Base-by-base conservation (phyloP, 352 stramenopile genomes). In the Globisporangium viniferum region DNA sequence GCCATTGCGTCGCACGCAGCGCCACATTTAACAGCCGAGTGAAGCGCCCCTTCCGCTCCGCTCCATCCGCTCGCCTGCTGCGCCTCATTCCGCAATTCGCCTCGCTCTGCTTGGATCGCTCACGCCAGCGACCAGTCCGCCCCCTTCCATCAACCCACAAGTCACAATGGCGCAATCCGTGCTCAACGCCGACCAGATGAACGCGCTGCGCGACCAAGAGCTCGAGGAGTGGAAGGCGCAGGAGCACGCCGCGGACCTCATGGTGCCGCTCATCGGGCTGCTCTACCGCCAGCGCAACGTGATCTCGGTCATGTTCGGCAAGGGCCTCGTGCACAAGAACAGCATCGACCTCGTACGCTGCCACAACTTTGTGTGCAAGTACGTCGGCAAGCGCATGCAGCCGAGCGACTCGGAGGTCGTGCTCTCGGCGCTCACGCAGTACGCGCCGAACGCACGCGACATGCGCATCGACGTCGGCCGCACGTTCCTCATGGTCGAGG, bases 231-330 rank as follows among this genome's bases (percentile, higher is more conserved):
- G 87, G 87, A 93, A 93, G 71, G 69, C 67, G 29, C 83, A 94
- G 71, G 84, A 94, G 69, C 86, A 90, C 55, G 84, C 87, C n/a
- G 84, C 84, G 20, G 87, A 94, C 72, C 75, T 87, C 64, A 94
- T 94, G 84, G 81, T 94, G 64, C 87, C 87, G 74, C 81, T 94
- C 74, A 84, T 93, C 57, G 88, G 88, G 14, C 76, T 82, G 22
- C 83, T 95, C 64, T 95, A 95, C 73, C 88, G 88, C 54, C 81
- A 91, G 69, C 78, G 81, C 72, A 95, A 94, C 72, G 82, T 92
- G 33, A 85, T 95, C 72, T 87, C 74, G 68, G 88, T 90, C 67
- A 76, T 93, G 57, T 95, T 94, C 65, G 84, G 81, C 81, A 93
- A 93, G 66, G 84, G 84, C 0, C 81, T 92, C 66, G 85, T 93